Base-by-base conservation (phyloP, 148 eudicot genomes). In the Tetragonia tetragonoides region DNA sequence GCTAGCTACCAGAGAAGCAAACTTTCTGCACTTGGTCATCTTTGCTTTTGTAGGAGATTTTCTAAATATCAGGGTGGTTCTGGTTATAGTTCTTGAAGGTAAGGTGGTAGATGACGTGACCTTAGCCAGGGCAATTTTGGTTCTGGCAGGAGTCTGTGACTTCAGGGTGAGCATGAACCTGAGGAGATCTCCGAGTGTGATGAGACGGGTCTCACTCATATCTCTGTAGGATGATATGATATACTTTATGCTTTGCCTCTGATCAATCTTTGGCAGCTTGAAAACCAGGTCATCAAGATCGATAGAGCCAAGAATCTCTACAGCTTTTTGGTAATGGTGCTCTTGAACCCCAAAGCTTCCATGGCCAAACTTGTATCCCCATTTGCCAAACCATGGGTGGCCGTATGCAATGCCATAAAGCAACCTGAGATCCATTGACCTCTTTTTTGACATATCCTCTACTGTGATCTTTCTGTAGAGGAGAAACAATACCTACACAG, bases 361-460 rank as follows among this genome's bases (percentile, higher is more conserved):
- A 79, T 77, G 89, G 79, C 72, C 80, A 70, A 94, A 90, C 59
- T 82, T 80, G 70, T 94, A 94, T 2, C 88, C 97, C 98, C 98
- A 95, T 72, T 83, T 87, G 11, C 97, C 97, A 47, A 95, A 95
- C 98, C 97, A 95, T 7, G 97, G 78, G 37, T 84, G 84, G 3
- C 96, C 98, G 47, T 92, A 92, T 17, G 98, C 89, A 38, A 95
- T 80, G 28, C 93, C 92, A 49, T 95, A 86, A 6, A 95, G 91
- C 64, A 95, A 79, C 11, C 98, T 80, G 46, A 94, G 92, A 67
- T 92, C 93, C 93, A 92, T 90, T 41, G 70, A 80, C 24, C 79
- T 83, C 85, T 92, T 95, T 76, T 78, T 89, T n/a, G 98, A 90
- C 40, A 77, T 81, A 81, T 95, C 98, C 70, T 85, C 95, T 6